Base-by-base conservation (phyloP, 2,329 filamentous ascomycete species). In the Penicillium psychrosexuale region DNA sequence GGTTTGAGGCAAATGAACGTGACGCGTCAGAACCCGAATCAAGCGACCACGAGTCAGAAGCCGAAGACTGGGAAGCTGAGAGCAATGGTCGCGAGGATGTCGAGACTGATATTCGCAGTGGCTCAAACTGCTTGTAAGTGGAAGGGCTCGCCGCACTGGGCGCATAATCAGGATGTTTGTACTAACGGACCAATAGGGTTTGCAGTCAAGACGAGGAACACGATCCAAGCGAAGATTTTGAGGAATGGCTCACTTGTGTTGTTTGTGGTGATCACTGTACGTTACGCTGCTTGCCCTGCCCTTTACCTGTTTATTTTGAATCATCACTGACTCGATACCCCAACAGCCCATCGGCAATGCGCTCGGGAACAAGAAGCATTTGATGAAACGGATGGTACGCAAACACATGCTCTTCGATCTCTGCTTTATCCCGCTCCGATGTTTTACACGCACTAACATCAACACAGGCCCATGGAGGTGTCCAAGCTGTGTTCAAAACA, bases 271-370 rank as follows among this genome's bases (percentile, higher is more conserved):
- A 93, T 69, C 89, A 91, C 74, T 86, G 91, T 96, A 79, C 75
- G 89, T 84, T 19, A 34, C 9, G 11, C 30, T 63, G 22, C 22
- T 24, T 24, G 5, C 28, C 59, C 51, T 62, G 59, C 70, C 68
- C 69, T 47, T 51, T 51, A 66, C 60, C 57, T 54, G 27, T 40
- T 48, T 53, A 56, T 58, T 52, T 65, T 57, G 59, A 54, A 59
- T 52, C 51, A 51, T 61, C 64, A 61, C 66, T 71, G 59, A 72
- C 68, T 78, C 77, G 74, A 78, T 74, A 72, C 70, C 67, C 74
- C 72, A 74, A 70, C 78, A 96, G 93, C 91, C 68, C 93, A 97
- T 78, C 86, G 88, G 72, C 88, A 94, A 82, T 97, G 93, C 76
- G 92, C 91, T 55, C 85, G 88, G 69, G 84, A 88, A 70, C 83